Base-by-base conservation (phyloP, 345 rosid species). In the Abelmoschus esculentus region DNA sequence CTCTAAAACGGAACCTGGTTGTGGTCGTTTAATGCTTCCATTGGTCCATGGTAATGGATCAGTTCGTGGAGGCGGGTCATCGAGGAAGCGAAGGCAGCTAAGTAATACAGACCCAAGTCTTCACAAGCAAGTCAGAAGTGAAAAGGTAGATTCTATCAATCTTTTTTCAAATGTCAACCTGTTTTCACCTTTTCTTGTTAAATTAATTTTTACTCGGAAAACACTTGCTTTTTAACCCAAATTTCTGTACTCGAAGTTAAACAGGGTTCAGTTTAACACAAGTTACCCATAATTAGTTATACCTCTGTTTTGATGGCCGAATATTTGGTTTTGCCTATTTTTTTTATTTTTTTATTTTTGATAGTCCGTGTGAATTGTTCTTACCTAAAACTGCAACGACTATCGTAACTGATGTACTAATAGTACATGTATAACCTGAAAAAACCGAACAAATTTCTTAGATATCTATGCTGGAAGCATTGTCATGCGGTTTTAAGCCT, bases 121-220 rank as follows among this genome's bases (percentile, higher is more conserved):
- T 44, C 80, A 72, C 76, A 80, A 52, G 84, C 89, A 80, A 72
- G 65, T 32, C 67, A 68, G 78, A 80, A 74, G 76, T 71, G 83
- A 84, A 72, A 85, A 83, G 97, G 99, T 90, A 72, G 78, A 40
- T 55, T 69, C 40, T 52, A 31, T 22, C 36, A 55, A 5, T 63
- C 26, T 71, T 38, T 49, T 14, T 56, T 8, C 22, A 9, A 40
- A 5, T 0, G 2, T 19, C 31, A 19, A 19, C 32, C 67, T 63
- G 12, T 4, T 40, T 11, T 42, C 2, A 2, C 4, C 50, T 63
- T 40, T 32, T 11, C 11, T 12, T 13, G 42, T 19, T 11, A 11
- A 19, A 40, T 11, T 40, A 38, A 17, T 17, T 14, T 49, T 49
- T 14, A 17, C 15, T 49, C 15, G 53, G 22, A n/a, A 53, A n/a